These are phyloP conservation scores for Coprinellus micaceus DNA, from an alignment of 768 basidiomycete genomes.

Conservation along the genomic window DNA sequence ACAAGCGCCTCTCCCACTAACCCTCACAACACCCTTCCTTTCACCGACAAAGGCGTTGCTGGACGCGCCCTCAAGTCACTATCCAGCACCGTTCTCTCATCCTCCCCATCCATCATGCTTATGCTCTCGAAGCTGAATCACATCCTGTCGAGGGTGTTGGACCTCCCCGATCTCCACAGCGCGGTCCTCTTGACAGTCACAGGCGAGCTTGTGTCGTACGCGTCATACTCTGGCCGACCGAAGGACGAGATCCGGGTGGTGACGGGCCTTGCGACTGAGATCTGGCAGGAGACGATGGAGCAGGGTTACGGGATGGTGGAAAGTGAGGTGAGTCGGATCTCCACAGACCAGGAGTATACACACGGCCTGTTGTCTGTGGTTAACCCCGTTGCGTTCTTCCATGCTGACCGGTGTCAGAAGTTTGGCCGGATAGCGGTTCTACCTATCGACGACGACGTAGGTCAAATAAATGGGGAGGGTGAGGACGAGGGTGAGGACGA, in stretches of 20 bases:
- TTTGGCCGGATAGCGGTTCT: conserved; percentile 69
- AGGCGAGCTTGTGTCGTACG: conserved; percentile 71
- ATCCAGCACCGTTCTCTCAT: background rate
- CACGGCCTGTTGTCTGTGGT: background rate
- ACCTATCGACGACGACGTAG: conserved; percentile 58
- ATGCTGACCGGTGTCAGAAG: conserved; percentile 31
- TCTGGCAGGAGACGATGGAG: conserved; percentile 73
- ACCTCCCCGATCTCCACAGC: conserved; percentile 61
- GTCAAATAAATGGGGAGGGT: conserved; percentile 18
- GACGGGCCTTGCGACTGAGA: conserved; percentile 67
- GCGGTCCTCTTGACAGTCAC: conserved; percentile 67
- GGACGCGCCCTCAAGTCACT: too few relatives aligned
- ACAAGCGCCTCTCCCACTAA: background rate
- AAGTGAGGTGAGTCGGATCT: conserved; percentile 54
- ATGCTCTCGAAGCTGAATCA: conserved; percentile 65
- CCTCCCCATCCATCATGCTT: conserved; percentile 46
- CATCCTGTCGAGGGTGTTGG: conserved; percentile 59
- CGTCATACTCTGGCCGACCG: conserved; percentile 47
- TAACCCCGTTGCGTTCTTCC: background rate
- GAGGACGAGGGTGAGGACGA: conserved; percentile 18
- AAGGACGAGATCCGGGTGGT: conserved; percentile 75
- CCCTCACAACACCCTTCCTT: background rate
- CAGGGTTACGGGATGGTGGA: conserved; percentile 71
- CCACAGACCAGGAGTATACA: background rate
- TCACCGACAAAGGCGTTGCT: background rate